Percentiles rank a stretch among this genome's conserved stretches.
phyloP scores from a whole-genome alignment of 352 stramenopile genomes.

The Phytophthora agathidicida region DNA sequence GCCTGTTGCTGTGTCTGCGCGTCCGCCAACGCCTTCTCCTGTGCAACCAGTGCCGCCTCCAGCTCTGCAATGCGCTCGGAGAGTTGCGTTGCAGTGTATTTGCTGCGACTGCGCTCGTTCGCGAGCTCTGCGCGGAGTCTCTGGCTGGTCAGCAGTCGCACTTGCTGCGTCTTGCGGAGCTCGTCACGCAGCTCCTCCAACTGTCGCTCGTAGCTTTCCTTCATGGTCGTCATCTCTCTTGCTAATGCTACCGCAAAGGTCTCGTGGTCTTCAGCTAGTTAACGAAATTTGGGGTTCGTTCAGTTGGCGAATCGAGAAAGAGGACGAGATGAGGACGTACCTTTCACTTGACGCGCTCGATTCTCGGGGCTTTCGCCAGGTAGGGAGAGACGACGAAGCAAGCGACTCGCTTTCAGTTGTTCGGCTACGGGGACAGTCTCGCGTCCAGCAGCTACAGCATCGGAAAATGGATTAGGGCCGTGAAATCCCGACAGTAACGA shows the following conservation, averaged over 20 bases:
- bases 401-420: slow-evolving; percentile 46
- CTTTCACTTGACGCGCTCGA: slow-evolving; percentile 25
- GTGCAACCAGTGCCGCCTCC: slow-evolving; percentile 39
- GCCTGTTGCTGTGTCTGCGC: slow-evolving; percentile 46
- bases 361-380: slow-evolving; percentile 25
- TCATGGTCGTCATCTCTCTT: slow-evolving; percentile 75
- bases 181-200: slow-evolving; percentile 70
- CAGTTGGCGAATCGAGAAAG: too few relatives aligned
- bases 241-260: slow-evolving; percentile 73
- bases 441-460: slow-evolving; percentile 66
- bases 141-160: slow-evolving; percentile 50
- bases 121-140: slow-evolving; percentile 55
- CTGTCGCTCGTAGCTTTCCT: slow-evolving; percentile 67
- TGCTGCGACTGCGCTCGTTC: slow-evolving; percentile 50
- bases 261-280: slow-evolving; percentile 65
- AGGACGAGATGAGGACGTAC: background rate
- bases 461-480: slow-evolving; percentile 64
- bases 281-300: too few relatives aligned
- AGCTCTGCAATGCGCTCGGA: slow-evolving; percentile 46
- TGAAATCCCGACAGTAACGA: slow-evolving; percentile 12
- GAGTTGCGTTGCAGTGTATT: slow-evolving; percentile 48
- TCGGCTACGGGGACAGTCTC: slow-evolving; percentile 61
- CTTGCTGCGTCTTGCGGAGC: slow-evolving; percentile 47
- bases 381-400: slow-evolving; percentile 26
- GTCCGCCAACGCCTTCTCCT: slow-evolving; percentile 29